A percentile compares a stretch with the other conserved stretches of the same genome.
These are phyloP conservation scores for Parasitella parasitica DNA, from an alignment of 371 early-diverging fungal genomes.

Conservation along the genomic window DNA sequence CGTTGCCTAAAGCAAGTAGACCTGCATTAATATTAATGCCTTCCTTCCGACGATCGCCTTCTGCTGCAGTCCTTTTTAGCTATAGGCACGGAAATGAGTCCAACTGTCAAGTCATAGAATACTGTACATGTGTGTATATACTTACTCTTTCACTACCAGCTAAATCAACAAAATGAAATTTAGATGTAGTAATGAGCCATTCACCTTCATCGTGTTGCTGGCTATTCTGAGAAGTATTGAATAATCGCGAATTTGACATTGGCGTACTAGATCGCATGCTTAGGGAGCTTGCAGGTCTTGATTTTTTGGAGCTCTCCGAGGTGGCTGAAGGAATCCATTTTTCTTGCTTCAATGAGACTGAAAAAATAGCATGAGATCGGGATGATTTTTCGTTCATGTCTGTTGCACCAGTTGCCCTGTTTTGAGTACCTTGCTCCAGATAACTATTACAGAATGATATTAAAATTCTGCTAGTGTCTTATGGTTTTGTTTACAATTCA, in stretches of 20 bases:
- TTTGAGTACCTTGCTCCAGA: conserved; percentile 75
- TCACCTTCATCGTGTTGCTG: conserved; percentile 39
- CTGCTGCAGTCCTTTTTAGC: conserved; percentile 93
- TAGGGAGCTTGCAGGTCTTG: conserved; percentile 22
- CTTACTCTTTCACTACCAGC: conserved; percentile 97
- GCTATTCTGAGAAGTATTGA: not conserved
- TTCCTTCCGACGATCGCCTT: conserved; percentile 95
- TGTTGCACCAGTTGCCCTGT: conserved; percentile 94
- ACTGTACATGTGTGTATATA: not conserved
- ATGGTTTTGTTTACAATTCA: too few species aligned
- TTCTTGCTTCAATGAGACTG: conserved; percentile 77
- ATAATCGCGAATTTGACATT: conserved; percentile 3
- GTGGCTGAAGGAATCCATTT: conserved; percentile 42
- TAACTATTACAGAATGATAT: conserved; percentile 35
- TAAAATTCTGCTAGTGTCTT: not conserved
- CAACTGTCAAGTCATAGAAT: not conserved
- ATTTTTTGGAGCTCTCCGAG: conserved; percentile 11
- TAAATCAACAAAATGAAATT: conserved; percentile 99
- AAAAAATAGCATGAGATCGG: conserved; percentile 97
- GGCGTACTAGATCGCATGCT: conserved; percentile 14
- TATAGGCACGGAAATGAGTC: conserved; percentile 25
- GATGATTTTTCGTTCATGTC: conserved; percentile 97
- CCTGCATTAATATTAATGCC: conserved; percentile 98
- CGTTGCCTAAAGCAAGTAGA: conserved; percentile 97
- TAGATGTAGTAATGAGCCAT: conserved; percentile 71